Percentiles rank a stretch among this genome's conserved stretches.
phyloP scores from a whole-genome alignment of 305 asterid species.

The Striga hermonthica region DNA sequence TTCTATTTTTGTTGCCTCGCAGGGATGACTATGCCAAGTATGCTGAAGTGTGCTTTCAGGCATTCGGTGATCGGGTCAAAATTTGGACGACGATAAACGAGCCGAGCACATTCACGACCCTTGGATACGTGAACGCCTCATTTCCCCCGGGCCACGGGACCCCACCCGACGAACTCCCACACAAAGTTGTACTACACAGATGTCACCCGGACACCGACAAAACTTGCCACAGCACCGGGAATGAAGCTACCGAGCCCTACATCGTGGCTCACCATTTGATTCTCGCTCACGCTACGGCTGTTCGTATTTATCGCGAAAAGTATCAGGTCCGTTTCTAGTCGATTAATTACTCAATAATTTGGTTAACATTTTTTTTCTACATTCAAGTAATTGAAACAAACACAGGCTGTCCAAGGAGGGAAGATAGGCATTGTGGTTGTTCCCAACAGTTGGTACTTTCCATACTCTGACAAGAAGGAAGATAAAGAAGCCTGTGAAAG shows the following conservation, averaged over 20 bases:
- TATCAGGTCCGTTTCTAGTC: conserved; percentile 36
- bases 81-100: conserved; percentile 63
- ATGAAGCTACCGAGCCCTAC: conserved; percentile 62
- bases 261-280: conserved; percentile 47
- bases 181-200: too few relatives aligned
- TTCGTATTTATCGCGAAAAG: conserved; percentile 42
- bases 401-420: conserved; percentile 14
- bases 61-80: conserved; percentile 61
- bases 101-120: conserved; percentile 30
- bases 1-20: neutral
- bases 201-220: too few relatives aligned
- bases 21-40: conserved; percentile 44
- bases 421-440: conserved; percentile 26
- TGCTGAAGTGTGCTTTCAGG: conserved; percentile 46
- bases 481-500: conserved; percentile 30
- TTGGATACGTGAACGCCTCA: conserved; percentile 42
- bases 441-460: conserved; percentile 24
- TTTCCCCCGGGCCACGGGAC: conserved; percentile 24
- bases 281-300: conserved; percentile 42
- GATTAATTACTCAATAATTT: neutral
- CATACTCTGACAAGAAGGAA: neutral
- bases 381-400: too few relatives aligned
- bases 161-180: too few relatives aligned
- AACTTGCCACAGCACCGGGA: conserved; percentile 23
- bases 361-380: too few relatives aligned